Conservation (phyloP, 2,329 filamentous ascomycete species). For the Ascochyta rabiei region DNA sequence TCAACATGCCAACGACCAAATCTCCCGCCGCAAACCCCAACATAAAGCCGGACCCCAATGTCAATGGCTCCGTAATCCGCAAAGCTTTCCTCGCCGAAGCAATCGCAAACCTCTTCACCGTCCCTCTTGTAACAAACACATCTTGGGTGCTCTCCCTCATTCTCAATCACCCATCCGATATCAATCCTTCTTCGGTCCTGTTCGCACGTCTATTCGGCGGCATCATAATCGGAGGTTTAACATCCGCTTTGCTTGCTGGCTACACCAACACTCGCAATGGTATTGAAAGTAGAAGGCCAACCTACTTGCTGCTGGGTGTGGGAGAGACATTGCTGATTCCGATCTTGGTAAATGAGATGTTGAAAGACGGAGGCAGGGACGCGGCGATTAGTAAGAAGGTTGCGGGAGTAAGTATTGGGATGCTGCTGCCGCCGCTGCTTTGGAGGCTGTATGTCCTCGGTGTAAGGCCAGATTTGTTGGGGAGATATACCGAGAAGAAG, state of each 20-base stretch:
- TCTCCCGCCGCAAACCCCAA: slow-evolving; percentile 29
- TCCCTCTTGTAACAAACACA: slow-evolving; percentile 34
- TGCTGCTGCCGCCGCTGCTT: slow-evolving; percentile 26
- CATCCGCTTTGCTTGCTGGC: slow-evolving; percentile 29
- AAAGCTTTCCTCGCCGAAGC: slow-evolving; percentile 38
- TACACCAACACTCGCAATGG: slow-evolving; percentile 33
- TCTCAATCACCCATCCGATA: slow-evolving; percentile 26
- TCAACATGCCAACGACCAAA: slow-evolving; percentile 18
- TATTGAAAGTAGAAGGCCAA: slow-evolving; percentile 30
- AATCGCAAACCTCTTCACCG: slow-evolving; percentile 34
- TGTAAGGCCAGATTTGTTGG: slow-evolving; percentile 31
- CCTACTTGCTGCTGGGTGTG: slow-evolving; percentile 30
- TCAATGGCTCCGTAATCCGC: slow-evolving; percentile 28
- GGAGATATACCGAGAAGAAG: slow-evolving; percentile 24
- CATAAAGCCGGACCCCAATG: slow-evolving; percentile 21
- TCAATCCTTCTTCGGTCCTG: slow-evolving; percentile 31
- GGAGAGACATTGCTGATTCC: slow-evolving; percentile 32
- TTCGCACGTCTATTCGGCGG: slow-evolving; percentile 34
- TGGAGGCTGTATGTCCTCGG: slow-evolving; percentile 35
- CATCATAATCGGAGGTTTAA: slow-evolving; percentile 31
- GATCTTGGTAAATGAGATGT: slow-evolving; percentile 25
- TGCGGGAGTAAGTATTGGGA: slow-evolving; percentile 22
- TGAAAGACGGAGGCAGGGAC: slow-evolving; percentile 20
- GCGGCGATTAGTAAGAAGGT: slow-evolving; percentile 30
- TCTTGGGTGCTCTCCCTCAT: slow-evolving; percentile 28